Percentiles rank a stretch among this genome's conserved stretches.
Evolutionary conservation across 1,284 basidiomycete species (phyloP).

Genomic region (Sanguinoderma infundibulare): DNA sequence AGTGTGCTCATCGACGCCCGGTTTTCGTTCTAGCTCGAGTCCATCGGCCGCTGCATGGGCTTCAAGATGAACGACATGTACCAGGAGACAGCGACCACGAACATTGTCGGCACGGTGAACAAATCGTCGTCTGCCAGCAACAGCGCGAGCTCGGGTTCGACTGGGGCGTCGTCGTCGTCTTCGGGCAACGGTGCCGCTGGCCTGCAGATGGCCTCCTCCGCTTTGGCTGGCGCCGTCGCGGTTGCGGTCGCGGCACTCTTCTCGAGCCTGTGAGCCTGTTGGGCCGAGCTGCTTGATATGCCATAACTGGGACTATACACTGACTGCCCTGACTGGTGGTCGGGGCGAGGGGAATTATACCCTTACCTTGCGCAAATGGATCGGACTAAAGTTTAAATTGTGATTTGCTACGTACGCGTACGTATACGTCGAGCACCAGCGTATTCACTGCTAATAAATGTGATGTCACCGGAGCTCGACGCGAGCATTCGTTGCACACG

Average conservation of each 20-base stretch:
- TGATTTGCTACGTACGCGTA: not conserved
- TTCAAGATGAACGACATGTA: constrained; percentile 63
- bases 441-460: not conserved
- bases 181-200: constrained; percentile 1
- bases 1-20: not conserved
- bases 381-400: not conserved
- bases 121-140: constrained; percentile 12
- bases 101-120: constrained; percentile 35
- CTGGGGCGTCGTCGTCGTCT: not conserved
- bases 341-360: too few relatives aligned
- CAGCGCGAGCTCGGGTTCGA: constrained; percentile 5
- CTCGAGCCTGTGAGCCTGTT: constrained; percentile 9
- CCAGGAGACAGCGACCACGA: constrained; percentile 63
- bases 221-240: constrained; percentile 12
- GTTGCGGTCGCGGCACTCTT: constrained; percentile 10
- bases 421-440: not conserved
- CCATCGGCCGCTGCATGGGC: constrained; percentile 67
- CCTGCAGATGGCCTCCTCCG: constrained; percentile 6
- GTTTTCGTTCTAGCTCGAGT: constrained; percentile 51
- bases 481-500: not conserved
- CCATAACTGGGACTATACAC: too few relatives aligned
- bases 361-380: too few relatives aligned
- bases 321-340: too few relatives aligned
- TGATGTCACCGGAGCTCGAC: not conserved
- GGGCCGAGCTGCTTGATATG: not conserved